A percentile compares a stretch with the other conserved stretches of the same genome.
phyloP scores from a whole-genome alignment of 1,139 yeast species.

The Blastobotrys capitulatus region DNA sequence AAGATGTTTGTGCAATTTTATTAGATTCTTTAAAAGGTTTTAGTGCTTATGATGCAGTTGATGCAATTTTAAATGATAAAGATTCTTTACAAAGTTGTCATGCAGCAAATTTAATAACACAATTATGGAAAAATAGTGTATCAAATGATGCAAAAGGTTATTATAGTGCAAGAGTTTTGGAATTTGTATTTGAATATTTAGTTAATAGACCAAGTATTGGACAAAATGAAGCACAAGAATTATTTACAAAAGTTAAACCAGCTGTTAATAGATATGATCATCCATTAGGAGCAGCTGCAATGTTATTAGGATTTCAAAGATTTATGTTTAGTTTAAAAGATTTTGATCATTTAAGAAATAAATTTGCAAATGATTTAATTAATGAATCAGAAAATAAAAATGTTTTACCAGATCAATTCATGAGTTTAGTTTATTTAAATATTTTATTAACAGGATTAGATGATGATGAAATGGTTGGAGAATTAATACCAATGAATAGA shows the following conservation, averaged over 20 bases:
- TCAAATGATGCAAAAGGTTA: slow-evolving; percentile 15
- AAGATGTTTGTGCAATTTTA: slow-evolving; percentile 13
- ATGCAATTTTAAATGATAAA: slow-evolving; percentile 8
- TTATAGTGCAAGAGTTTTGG: slow-evolving; percentile 16
- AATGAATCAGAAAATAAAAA: not conserved
- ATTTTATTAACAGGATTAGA: slow-evolving; percentile 40
- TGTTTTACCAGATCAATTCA: slow-evolving; percentile 21
- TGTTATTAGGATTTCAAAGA: slow-evolving; percentile 17
- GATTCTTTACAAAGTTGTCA: slow-evolving; percentile 2
- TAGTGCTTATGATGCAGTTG: slow-evolving; percentile 12
- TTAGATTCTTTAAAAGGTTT: slow-evolving; percentile 11
- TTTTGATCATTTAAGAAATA: slow-evolving; percentile 50
- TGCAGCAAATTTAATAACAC: slow-evolving; percentile 10
- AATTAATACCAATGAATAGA: slow-evolving; percentile 21
- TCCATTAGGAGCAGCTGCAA: slow-evolving; percentile 17
- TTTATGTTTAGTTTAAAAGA: slow-evolving; percentile 11
- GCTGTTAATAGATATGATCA: slow-evolving; percentile 8
- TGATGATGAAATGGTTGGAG: slow-evolving; percentile 15
- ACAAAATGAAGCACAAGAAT: slow-evolving; percentile 12
- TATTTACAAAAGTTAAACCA: slow-evolving; percentile 11
- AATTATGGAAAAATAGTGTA: slow-evolving; percentile 14
- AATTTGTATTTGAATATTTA: slow-evolving; percentile 14
- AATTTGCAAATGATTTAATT: slow-evolving; percentile 58
- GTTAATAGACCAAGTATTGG: slow-evolving; percentile 12
- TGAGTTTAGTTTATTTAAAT: slow-evolving; percentile 45